Evolutionary conservation across 345 rosid species (phyloP).

Genomic region (Capsella bursapastoris): DNA sequence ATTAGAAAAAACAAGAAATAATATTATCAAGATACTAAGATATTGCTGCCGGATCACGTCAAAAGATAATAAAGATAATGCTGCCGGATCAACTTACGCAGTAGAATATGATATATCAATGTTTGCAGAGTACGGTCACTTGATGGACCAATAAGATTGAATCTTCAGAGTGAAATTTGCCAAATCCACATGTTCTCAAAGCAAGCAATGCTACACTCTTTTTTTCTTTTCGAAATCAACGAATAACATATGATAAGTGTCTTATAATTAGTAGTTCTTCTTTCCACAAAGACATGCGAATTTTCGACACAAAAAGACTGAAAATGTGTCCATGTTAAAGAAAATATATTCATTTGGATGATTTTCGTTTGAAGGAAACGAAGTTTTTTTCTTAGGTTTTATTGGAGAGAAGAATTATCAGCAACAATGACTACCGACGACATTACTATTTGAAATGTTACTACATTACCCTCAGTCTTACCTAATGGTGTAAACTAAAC

Average conservation of each 20-base stretch:
- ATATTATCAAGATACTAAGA: slow-evolving; percentile 18
- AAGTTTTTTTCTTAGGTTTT: too few relatives aligned
- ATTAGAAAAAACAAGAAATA: background rate
- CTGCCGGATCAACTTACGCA: slow-evolving; percentile 21
- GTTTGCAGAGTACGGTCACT: slow-evolving; percentile 11
- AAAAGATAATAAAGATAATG: slow-evolving; percentile 14
- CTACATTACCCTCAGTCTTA: background rate
- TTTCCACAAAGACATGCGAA: background rate
- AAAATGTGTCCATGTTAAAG: background rate
- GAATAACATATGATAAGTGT: background rate
- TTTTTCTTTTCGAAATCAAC: background rate
- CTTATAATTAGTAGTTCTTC: background rate
- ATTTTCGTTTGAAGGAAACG: background rate
- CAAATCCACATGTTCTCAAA: background rate
- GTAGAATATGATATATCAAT: background rate
- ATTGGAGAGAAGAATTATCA: background rate
- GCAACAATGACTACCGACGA: too few relatives aligned
- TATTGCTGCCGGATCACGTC: slow-evolving; percentile 31
- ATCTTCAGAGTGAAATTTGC: background rate
- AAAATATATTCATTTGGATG: background rate
- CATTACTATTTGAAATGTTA: too few relatives aligned
- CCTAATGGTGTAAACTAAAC: background rate
- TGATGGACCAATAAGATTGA: background rate
- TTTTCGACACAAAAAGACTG: background rate
- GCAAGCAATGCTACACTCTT: background rate